Base-by-base conservation (phyloP, 176 grass and related monocot genomes). In the Juncus effusus region DNA sequence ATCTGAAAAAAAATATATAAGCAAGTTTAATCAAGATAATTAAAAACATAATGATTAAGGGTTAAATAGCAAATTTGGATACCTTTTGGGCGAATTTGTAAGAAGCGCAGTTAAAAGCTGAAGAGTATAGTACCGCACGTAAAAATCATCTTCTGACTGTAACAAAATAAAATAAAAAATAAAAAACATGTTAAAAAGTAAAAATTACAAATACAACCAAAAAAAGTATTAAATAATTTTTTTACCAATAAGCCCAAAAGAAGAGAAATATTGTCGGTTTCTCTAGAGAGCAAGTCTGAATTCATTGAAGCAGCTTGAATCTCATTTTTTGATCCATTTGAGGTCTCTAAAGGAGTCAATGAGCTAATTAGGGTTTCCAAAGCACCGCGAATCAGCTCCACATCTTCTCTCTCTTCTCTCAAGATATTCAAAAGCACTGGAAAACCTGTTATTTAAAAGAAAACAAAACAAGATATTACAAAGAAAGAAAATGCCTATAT, bases 81-180 rank as follows among this genome's bases (percentile, higher is more conserved):
- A 99, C 94, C 94, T 90, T 82, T 93, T 93, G 42, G 87, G 81
- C 3, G 89, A 93, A 83, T 93, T 85, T 57, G 88, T 93, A 78
- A 99, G 85, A 70, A 99, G 79, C 41, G 94, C 78, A 62, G 94
- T 99, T 69, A 99, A 78, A 85, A 99, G 89, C 74, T 99, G 94
- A 78, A 99, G 87, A 19, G 94, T 93, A 60, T 99, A 93, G 63
- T 99, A 93, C 50, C 94, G 81, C 60, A 99, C 88, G 93, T 93
- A 99, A 54, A 99, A 99, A 72, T 93, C 94, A 85, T 90, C 94
- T 74, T 99, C 94, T 42, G 94, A 90, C 89, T 93, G 80, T 78
- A 80, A 37, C 35, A 47, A 47, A 45, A 45, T 3, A 45, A 45
- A 45, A 51, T 68, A 14, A 68, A 38, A 7, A 69, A 36, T 41